These are phyloP conservation scores for Rhodotorula sp. DNA, from an alignment of 1,284 basidiomycete species.

Conservation along the genomic window DNA sequence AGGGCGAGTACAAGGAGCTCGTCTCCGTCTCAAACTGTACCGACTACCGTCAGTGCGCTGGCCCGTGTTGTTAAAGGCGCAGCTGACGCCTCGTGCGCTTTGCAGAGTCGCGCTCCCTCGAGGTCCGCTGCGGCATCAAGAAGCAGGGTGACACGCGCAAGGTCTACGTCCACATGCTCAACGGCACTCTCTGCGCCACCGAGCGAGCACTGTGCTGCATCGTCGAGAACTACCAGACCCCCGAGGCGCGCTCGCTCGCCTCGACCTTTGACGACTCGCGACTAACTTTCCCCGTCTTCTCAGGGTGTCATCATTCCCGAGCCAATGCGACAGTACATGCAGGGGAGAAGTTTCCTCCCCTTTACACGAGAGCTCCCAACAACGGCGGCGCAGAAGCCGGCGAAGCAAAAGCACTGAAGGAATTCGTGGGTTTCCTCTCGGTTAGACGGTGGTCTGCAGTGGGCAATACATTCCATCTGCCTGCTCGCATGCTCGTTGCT, in stretches of 20 bases:
- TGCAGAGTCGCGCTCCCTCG: constrained; percentile 80
- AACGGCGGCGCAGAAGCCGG: constrained; percentile 10
- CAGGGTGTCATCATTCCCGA: constrained; percentile 87
- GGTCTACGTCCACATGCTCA: constrained; percentile 94
- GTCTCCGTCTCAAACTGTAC: constrained; percentile 54
- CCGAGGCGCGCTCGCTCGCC: constrained; percentile 63
- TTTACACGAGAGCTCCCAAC: constrained; percentile 54
- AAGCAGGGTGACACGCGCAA: constrained; percentile 80
- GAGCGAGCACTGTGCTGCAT: constrained; percentile 94
- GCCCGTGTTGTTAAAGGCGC: neutral
- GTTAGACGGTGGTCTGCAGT: neutral
- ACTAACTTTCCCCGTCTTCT: neutral
- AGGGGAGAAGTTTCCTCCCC: constrained; percentile 88
- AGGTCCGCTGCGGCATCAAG: constrained; percentile 86
- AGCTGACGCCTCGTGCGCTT: neutral
- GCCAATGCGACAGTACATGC: constrained; percentile 89
- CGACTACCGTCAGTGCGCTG: constrained; percentile 49
- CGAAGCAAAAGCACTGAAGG: constrained; percentile 20
- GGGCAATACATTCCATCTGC: neutral
- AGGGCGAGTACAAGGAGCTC: constrained; percentile 88
- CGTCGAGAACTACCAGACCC: constrained; percentile 98
- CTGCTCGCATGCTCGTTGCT: too few species aligned
- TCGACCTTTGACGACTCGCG: neutral
- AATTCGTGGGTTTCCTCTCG: neutral
- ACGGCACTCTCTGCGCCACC: constrained; percentile 95